A percentile compares a stretch with the other conserved stretches of the same genome.
These are phyloP conservation scores for Cordyceps farinosa DNA, from an alignment of 2,329 filamentous ascomycete species.

Conservation along the genomic window DNA sequence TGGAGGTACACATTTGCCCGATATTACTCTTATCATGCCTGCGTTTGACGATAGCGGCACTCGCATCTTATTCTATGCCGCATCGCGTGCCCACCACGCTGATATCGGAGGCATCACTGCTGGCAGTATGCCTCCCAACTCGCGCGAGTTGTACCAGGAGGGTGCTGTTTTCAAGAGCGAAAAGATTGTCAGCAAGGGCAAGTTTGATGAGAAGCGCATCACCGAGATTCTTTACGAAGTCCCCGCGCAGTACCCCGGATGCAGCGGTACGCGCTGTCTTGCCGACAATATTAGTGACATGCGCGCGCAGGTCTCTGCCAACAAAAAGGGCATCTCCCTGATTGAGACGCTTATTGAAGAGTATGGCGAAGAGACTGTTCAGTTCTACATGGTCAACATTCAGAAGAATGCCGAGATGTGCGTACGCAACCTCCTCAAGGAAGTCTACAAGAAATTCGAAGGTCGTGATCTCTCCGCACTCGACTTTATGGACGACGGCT, in stretches of 20 bases:
- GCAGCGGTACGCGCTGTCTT: constrained; percentile 73
- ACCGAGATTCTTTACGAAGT: constrained; percentile 69
- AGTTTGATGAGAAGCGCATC: constrained; percentile 75
- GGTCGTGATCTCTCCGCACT: constrained; percentile 67
- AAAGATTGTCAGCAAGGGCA: constrained; percentile 70
- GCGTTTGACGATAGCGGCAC: constrained; percentile 64
- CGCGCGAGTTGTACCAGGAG: constrained; percentile 60
- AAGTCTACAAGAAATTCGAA: constrained; percentile 65
- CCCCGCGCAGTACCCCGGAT: constrained; percentile 70
- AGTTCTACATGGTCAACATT: constrained; percentile 80
- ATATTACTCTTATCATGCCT: constrained; percentile 77
- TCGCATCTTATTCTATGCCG: constrained; percentile 77
- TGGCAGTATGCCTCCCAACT: constrained; percentile 76
- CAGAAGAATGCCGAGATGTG: constrained; percentile 75
- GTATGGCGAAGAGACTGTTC: constrained; percentile 72
- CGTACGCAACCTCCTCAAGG: constrained; percentile 69
- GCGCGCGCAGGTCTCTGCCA: constrained; percentile 79
- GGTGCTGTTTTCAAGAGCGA: constrained; percentile 61
- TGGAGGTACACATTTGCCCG: constrained; percentile 77
- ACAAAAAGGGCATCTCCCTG: constrained; percentile 80
- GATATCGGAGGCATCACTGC: constrained; percentile 80
- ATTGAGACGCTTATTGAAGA: constrained; percentile 73
- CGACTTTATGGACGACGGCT: constrained; percentile 83
- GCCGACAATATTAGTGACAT: constrained; percentile 80
- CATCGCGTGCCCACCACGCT: constrained; percentile 77